Percentiles rank a stretch among this genome's conserved stretches.
Evolutionary conservation across 2,329 filamentous ascomycete genomes (phyloP).

Genomic region (Xylariaceae sp.): DNA sequence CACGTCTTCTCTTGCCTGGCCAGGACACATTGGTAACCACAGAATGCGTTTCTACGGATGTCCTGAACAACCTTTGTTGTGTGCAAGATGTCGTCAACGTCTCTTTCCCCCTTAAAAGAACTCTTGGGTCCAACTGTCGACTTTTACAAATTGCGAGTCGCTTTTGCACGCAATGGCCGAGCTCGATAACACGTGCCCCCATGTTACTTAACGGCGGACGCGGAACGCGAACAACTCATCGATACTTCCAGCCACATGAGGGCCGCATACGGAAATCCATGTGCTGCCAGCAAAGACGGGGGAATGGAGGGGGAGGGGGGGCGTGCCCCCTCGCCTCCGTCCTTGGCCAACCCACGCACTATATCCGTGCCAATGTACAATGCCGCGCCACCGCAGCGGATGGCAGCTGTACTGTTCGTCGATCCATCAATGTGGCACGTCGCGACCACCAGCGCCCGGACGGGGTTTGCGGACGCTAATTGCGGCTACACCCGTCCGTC

Average conservation of each 20-base stretch:
- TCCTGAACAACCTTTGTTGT: background rate
- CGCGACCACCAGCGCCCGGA: conserved; percentile 11
- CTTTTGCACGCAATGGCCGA: conserved; percentile 1
- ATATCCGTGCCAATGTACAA: background rate
- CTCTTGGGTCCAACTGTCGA: conserved; percentile 3
- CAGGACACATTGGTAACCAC: background rate
- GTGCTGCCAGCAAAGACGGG: conserved; percentile 17
- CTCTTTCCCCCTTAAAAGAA: no score
- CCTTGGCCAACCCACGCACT: no score
- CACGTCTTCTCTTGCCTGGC: background rate
- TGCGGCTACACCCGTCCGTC: conserved; percentile 23
- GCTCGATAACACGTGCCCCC: conserved; percentile 5
- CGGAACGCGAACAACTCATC: conserved; percentile 12
- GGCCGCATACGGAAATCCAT: conserved; percentile 9
- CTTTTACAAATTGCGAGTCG: conserved; percentile 16
- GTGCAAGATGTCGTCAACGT: background rate
- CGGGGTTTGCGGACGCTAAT: conserved; percentile 17
- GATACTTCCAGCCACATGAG: conserved; percentile 10
- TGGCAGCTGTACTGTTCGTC: conserved; percentile 17
- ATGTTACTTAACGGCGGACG: background rate
- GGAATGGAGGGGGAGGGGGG: no score
- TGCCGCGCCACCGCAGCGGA: conserved; percentile 11
- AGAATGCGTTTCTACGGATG: conserved; percentile 4
- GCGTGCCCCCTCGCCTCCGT: no score
- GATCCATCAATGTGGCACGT: conserved; percentile 13